Conservation (phyloP, 371 early-diverging fungal species). For the Entomophthora muscae region DNA sequence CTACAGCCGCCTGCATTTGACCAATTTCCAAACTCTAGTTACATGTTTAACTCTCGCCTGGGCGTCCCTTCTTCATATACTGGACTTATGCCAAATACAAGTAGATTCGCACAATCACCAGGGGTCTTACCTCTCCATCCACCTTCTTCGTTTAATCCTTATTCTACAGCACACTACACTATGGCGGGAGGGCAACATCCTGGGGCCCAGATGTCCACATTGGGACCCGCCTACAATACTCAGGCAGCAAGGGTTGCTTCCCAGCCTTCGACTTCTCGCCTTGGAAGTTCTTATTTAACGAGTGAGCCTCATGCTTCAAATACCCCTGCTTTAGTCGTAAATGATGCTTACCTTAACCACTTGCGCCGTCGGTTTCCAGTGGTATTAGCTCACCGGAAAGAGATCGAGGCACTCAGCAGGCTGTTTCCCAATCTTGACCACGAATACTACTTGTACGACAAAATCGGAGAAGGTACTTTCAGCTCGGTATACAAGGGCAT, state of each 20-base stretch:
- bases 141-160: not conserved
- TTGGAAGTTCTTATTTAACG: not conserved
- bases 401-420: not conserved
- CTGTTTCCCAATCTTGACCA: not conserved
- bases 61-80: not conserved
- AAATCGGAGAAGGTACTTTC: constrained; percentile 59
- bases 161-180: not conserved
- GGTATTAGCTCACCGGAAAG: not conserved
- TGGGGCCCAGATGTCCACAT: not conserved
- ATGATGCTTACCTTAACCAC: not conserved
- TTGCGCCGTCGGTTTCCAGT: not conserved
- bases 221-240: not conserved
- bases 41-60: not conserved
- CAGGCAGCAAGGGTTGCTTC: not conserved
- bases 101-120: not conserved
- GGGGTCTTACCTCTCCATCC: not conserved
- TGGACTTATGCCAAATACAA: not conserved
- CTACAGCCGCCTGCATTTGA: not conserved
- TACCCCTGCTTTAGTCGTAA: not conserved
- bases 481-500: constrained; percentile 90
- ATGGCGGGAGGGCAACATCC: not conserved
- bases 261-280: not conserved
- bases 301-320: not conserved
- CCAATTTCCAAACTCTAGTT: not conserved
- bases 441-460: constrained; percentile 9